Conservation (phyloP, 345 rosid species). For the Ricinus communis region DNA sequence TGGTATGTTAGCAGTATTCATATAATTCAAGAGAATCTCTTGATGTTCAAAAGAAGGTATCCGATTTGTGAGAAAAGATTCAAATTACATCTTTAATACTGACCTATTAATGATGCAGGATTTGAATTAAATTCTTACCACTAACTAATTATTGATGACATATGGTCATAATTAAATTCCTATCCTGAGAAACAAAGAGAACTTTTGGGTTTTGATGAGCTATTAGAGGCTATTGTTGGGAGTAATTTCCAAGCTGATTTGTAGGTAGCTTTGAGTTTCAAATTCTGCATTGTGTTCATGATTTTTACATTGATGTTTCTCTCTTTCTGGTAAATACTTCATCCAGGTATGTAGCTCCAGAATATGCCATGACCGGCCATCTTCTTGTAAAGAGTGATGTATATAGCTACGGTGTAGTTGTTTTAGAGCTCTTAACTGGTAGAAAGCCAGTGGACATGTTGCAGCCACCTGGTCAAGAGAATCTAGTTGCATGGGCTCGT, state of each 20-base stretch:
- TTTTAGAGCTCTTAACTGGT: conserved; percentile 88
- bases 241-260: neutral
- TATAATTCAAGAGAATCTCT: too few relatives aligned
- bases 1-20: too few relatives aligned
- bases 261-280: neutral
- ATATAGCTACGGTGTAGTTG: conserved; percentile 97
- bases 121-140: too few relatives aligned
- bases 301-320: conserved; percentile 2
- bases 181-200: too few relatives aligned
- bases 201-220: too few relatives aligned
- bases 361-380: conserved; percentile 99
- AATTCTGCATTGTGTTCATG: neutral
- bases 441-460: conserved; percentile 92
- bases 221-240: too few relatives aligned
- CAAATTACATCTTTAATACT: too few relatives aligned
- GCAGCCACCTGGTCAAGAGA: conserved; percentile 87
- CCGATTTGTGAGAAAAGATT: too few relatives aligned
- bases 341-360: conserved; percentile 90
- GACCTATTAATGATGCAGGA: too few relatives aligned
- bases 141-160: too few relatives aligned
- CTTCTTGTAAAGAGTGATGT: conserved; percentile 98
- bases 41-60: too few relatives aligned
- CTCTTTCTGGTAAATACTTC: conserved; percentile 10
- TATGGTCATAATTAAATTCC: too few relatives aligned
- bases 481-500: conserved; percentile 88